Base-by-base conservation (phyloP, 2,329 filamentous ascomycete species). In the Scorias spongiosa region DNA sequence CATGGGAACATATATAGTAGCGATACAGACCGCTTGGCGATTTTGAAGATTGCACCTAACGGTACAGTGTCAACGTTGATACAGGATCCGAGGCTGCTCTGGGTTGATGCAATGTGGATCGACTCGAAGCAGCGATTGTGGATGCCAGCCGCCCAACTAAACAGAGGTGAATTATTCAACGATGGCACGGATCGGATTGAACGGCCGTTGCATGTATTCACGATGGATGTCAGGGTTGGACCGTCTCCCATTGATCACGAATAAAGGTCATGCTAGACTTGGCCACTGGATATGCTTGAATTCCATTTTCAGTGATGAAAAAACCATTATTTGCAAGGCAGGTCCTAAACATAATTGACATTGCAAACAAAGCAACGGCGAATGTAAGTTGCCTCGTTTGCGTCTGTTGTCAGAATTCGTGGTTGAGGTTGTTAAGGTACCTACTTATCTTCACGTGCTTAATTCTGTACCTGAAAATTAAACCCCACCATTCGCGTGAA, bases 1-100 rank as follows among this genome's bases (percentile, higher is more conserved):
- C 40, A 58, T 9, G 63, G 63, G 3, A 63, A 61, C 43, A 59
- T 65, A 28, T 65, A 65, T 46, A 44, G 51, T 41, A 58, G 55
- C 48, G 63, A 64, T 46, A 59, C 54, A 1, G 57, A 65, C 41
- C 49, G 50, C 28, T 55, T 57, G 44, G 29, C 49, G 9, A 54
- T 59, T 30, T 45, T 57, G 45, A 54, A 46, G 18, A 49, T 57
- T 30, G 42, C 48, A n/a, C 51, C 54, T 5, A 54, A 57, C 15
- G 53, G 56, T 9, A 57, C 54, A 6, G 51, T 50, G 52, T 51
- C 49, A 10, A 29, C 51, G 2, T 46, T 57, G 6, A 45, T 57
- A 2, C 55, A 56, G 42, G 56, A 58, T 45, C 51, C 54, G 18
- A 47, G 56, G 10, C 43, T 58, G 32, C 45, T 59, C 8, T 58